These are phyloP conservation scores for Salix purpurea DNA, from an alignment of 345 rosid genomes.

Conservation along the genomic window DNA sequence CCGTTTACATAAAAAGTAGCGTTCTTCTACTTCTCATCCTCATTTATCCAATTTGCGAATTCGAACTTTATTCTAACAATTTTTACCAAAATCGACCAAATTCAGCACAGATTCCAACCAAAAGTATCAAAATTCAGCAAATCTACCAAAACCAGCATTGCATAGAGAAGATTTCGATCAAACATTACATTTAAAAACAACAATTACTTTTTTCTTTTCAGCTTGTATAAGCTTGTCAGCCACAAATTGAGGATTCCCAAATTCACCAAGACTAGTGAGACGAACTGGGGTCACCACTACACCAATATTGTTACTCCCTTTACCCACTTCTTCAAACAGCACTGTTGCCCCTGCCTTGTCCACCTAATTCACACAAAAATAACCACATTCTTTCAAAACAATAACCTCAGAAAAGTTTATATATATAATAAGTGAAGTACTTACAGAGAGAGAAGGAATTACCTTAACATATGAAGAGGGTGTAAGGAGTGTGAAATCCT, in stretches of 20 bases:
- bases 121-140: too few relatives aligned
- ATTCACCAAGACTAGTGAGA: slow-evolving; percentile 57
- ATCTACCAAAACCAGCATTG: too few relatives aligned
- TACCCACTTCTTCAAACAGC: slow-evolving; percentile 67
- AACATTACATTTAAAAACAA: background rate
- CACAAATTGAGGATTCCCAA: slow-evolving; percentile 78
- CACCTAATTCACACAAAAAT: slow-evolving; percentile 35
- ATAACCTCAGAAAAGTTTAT: background rate
- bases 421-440: background rate
- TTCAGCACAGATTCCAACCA: too few relatives aligned
- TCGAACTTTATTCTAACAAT: too few relatives aligned
- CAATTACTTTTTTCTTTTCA: slow-evolving; percentile 66
- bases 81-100: too few relatives aligned
- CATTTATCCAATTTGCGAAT: too few relatives aligned
- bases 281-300: slow-evolving; percentile 90
- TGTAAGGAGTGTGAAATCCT: slow-evolving; percentile 72
- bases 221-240: slow-evolving; percentile 85
- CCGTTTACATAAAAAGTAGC: too few relatives aligned
- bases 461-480: slow-evolving; percentile 84
- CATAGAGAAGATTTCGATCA: background rate
- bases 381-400: background rate
- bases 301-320: slow-evolving; percentile 71
- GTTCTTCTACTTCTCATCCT: too few relatives aligned
- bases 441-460: background rate
- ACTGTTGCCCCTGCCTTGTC: slow-evolving; percentile 88